phyloP scores from a whole-genome alignment of 345 rosid species.

The Punica granatum region DNA sequence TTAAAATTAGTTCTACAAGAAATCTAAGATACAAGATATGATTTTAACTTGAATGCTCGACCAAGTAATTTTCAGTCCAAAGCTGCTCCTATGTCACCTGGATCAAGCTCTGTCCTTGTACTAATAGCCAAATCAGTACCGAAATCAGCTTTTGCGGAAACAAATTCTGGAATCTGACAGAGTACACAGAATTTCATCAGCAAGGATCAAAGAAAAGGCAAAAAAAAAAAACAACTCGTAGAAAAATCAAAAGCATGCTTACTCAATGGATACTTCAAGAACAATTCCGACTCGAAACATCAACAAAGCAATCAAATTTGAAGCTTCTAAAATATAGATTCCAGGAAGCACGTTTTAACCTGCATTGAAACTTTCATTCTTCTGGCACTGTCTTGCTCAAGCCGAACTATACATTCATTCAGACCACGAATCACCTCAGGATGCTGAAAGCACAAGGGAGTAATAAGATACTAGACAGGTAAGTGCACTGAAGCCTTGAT shows the following conservation, averaged over 20 bases:
- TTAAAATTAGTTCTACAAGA: slow-evolving; percentile 6
- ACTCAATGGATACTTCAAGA: neutral
- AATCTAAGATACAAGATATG: neutral
- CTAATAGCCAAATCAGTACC: slow-evolving; percentile 81
- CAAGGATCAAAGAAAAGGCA: neutral
- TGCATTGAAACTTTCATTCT: slow-evolving; percentile 85
- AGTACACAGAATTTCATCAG: slow-evolving; percentile 2
- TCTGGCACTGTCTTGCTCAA: slow-evolving; percentile 62
- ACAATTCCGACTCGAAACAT: neutral
- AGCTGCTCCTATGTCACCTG: slow-evolving; percentile 40
- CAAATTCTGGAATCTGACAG: slow-evolving; percentile 71
- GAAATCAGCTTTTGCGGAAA: slow-evolving; percentile 70
- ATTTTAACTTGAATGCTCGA: slow-evolving; percentile 6
- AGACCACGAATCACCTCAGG: slow-evolving; percentile 79
- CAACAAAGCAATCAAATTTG: neutral
- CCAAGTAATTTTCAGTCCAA: slow-evolving; percentile 1
- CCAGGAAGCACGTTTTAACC: slow-evolving; percentile 28
- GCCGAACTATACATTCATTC: slow-evolving; percentile 79
- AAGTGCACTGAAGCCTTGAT: neutral
- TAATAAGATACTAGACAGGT: slow-evolving; percentile 4
- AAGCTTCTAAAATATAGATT: neutral
- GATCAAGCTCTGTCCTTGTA: slow-evolving; percentile 78
- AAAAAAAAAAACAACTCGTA: neutral
- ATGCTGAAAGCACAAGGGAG: slow-evolving; percentile 37
- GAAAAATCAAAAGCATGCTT: neutral